Conservation (phyloP, 2,329 filamentous ascomycete genomes). For the Arthrobotrys musiformis region DNA sequence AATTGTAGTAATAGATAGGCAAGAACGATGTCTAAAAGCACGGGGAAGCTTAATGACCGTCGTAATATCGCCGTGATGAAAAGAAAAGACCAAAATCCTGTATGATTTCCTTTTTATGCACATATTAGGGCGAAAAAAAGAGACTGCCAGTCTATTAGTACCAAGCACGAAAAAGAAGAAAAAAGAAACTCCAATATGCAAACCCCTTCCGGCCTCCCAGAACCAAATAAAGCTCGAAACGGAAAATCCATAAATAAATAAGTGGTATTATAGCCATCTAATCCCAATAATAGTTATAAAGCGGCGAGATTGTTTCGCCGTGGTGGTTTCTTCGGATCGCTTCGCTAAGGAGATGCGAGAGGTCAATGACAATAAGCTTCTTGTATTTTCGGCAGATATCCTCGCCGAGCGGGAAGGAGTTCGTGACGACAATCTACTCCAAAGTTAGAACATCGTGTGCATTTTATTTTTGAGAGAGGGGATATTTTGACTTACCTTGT, state of each 20-base stretch:
- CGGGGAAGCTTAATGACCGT: constrained; percentile 7
- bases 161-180: background rate
- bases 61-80: background rate
- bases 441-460: background rate
- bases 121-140: constrained; percentile 46
- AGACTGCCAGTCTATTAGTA: constrained; percentile 28
- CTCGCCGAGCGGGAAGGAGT: constrained; percentile 90
- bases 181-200: constrained; percentile 57
- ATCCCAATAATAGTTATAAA: constrained; percentile 51
- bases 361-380: constrained; percentile 89
- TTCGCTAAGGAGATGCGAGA: constrained; percentile 87
- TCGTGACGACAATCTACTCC: constrained; percentile 84
- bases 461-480: background rate
- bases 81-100: background rate
- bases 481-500: constrained; percentile 65
- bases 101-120: constrained; percentile 22
- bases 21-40: constrained; percentile 8
- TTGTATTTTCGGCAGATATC: constrained; percentile 75
- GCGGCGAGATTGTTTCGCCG: constrained; percentile 70
- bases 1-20: background rate
- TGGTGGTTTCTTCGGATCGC: constrained; percentile 96
- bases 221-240: background rate
- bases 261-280: constrained; percentile 13
- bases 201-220: constrained; percentile 48
- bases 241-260: background rate